Percentiles rank a stretch among this genome's conserved stretches.
Evolutionary conservation across 2,329 filamentous ascomycete genomes (phyloP).

Genomic region (Calonectria ilicicola): DNA sequence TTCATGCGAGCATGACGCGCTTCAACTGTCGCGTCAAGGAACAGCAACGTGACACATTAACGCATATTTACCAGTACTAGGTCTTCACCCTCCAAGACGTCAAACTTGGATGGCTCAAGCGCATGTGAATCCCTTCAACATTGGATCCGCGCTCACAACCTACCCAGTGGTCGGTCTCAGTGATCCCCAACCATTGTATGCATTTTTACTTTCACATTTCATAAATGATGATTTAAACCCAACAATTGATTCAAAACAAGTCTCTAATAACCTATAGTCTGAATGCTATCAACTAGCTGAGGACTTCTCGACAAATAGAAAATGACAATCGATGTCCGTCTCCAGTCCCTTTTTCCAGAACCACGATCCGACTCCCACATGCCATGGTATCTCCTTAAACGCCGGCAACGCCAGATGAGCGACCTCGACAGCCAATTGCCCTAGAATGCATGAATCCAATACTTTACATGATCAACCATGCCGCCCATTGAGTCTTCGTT

Average conservation of each 20-base stretch:
- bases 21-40: background rate
- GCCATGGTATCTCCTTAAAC: conserved; percentile 55
- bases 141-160: background rate
- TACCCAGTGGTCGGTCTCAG: background rate
- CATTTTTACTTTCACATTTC: background rate
- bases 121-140: background rate
- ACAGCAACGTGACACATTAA: background rate
- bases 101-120: background rate
- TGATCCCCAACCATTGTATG: no score
- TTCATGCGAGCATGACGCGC: conserved; percentile 15
- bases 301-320: conserved; percentile 28
- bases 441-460: conserved; percentile 50
- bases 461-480: conserved; percentile 48
- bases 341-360: conserved; percentile 39
- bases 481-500: conserved; percentile 39
- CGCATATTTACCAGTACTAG: background rate
- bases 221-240: background rate
- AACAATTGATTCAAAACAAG: conserved; percentile 11
- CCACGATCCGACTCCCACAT: conserved; percentile 43
- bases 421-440: conserved; percentile 44
- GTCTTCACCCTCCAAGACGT: background rate
- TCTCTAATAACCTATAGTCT: conserved; percentile 24
- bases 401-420: conserved; percentile 51
- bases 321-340: conserved; percentile 26
- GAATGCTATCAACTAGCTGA: conserved; percentile 23